A percentile compares a stretch with the other conserved stretches of the same genome.
phyloP scores from a whole-genome alignment of 768 basidiomycete species.

The Lactarius sp. region DNA sequence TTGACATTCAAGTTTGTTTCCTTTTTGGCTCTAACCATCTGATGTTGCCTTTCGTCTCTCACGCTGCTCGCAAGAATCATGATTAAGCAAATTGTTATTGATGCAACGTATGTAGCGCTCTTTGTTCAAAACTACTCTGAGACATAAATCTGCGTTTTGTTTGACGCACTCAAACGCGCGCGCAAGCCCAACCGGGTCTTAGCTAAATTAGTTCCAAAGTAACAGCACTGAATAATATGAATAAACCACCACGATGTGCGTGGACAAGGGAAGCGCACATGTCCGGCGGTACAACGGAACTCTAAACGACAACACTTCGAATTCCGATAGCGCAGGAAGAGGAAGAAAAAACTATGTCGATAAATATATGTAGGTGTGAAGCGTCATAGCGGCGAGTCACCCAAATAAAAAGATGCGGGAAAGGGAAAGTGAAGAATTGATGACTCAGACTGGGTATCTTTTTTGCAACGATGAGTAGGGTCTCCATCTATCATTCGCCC shows the following conservation, averaged over 20 bases:
- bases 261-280: conserved; percentile 2
- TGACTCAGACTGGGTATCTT: conserved; percentile 1
- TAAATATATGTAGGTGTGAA: conserved; percentile 3
- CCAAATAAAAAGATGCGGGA: background rate
- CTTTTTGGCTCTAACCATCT: too few species aligned
- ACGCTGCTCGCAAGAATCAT: too few species aligned
- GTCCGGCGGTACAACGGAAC: conserved; percentile 14
- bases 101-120: too few species aligned
- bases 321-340: conserved; percentile 1
- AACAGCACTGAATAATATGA: conserved; percentile 10
- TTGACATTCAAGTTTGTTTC: too few species aligned
- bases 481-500: background rate
- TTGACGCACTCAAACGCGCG: too few species aligned
- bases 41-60: too few species aligned
- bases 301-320: conserved; percentile 6
- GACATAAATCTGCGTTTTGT: too few species aligned
- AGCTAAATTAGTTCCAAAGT: background rate
- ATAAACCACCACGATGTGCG: conserved; percentile 3
- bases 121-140: too few species aligned
- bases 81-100: too few species aligned
- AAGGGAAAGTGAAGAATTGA: background rate
- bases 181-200: too few species aligned
- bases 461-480: background rate
- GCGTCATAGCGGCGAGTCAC: background rate
- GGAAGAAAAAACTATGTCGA: background rate